These are phyloP conservation scores for Ustilago hordei DNA, from an alignment of 1,284 basidiomycete genomes.

Conservation along the genomic window DNA sequence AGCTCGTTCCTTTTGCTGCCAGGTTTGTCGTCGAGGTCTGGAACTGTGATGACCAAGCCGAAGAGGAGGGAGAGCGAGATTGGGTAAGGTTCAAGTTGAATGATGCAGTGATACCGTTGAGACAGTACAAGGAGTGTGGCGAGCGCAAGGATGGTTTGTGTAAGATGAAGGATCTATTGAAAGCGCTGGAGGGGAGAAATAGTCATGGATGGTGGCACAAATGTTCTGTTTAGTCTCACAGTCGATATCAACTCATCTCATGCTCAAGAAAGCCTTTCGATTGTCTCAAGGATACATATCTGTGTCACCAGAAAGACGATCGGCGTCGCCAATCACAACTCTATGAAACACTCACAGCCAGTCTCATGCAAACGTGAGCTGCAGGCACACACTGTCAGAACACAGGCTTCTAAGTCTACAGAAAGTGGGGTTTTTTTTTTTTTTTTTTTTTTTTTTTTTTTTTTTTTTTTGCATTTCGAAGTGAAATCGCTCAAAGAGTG, in stretches of 20 bases:
- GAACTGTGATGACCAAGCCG: slow-evolving; percentile 23
- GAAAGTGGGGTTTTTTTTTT: too few species aligned
- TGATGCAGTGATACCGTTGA: slow-evolving; percentile 61
- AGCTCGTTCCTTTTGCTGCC: slow-evolving; percentile 64
- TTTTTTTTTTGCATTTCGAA: too few species aligned
- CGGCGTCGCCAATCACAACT: too few species aligned
- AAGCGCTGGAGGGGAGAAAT: slow-evolving; percentile 45
- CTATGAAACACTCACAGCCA: too few species aligned
- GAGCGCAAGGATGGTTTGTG: slow-evolving; percentile 60
- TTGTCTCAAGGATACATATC: neutral
- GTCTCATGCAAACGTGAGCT: too few species aligned
- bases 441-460: too few species aligned
- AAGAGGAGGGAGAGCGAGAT: neutral
- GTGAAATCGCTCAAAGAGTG: too few species aligned
- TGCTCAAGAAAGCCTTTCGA: neutral
- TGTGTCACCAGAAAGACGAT: too few species aligned
- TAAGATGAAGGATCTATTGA: slow-evolving; percentile 41
- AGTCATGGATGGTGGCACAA: slow-evolving; percentile 50
- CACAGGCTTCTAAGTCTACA: too few species aligned
- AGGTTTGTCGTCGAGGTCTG: slow-evolving; percentile 61
- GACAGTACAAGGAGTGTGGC: slow-evolving; percentile 52
- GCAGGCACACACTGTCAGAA: too few species aligned
- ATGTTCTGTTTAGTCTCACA: slow-evolving; percentile 10
- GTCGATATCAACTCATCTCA: neutral
- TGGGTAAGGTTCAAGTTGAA: slow-evolving; percentile 51